These are phyloP conservation scores for Agrostemma githago DNA, from an alignment of 148 eudicot genomes.

Conservation along the genomic window DNA sequence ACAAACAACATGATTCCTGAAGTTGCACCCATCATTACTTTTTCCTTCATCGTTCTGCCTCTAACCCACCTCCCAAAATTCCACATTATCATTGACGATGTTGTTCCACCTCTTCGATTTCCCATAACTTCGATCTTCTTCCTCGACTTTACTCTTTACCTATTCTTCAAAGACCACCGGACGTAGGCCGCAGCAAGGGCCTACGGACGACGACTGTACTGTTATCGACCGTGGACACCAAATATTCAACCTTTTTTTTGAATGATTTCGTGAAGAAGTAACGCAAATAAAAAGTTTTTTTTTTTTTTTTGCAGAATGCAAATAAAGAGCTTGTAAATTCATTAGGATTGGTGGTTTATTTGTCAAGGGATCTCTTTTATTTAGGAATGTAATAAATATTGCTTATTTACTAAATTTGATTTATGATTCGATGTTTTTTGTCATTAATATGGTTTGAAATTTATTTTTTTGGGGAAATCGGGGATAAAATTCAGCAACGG, in stretches of 20 bases:
- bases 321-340: background rate
- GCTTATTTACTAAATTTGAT: background rate
- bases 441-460: background rate
- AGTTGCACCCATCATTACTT: conserved; percentile 37
- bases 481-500: too few species aligned
- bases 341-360: background rate
- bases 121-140: conserved; percentile 22
- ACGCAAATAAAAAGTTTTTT: background rate
- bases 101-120: conserved; percentile 35
- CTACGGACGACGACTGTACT: too few species aligned
- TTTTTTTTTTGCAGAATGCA: background rate
- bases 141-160: too few species aligned
- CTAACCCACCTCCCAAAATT: conserved; percentile 53
- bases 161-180: too few species aligned
- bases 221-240: too few species aligned
- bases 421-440: too few species aligned
- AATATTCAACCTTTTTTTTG: too few species aligned
- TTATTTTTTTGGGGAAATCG: too few species aligned
- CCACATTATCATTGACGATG: conserved; percentile 27
- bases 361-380: background rate
- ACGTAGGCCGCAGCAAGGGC: too few species aligned
- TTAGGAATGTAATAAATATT: background rate
- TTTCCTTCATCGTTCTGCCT: conserved; percentile 47
- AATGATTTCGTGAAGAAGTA: too few species aligned
- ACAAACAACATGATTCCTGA: conserved; percentile 31